Conservation (phyloP, 2,329 filamentous ascomycete genomes). For the Neofusicoccum umdonicola region DNA sequence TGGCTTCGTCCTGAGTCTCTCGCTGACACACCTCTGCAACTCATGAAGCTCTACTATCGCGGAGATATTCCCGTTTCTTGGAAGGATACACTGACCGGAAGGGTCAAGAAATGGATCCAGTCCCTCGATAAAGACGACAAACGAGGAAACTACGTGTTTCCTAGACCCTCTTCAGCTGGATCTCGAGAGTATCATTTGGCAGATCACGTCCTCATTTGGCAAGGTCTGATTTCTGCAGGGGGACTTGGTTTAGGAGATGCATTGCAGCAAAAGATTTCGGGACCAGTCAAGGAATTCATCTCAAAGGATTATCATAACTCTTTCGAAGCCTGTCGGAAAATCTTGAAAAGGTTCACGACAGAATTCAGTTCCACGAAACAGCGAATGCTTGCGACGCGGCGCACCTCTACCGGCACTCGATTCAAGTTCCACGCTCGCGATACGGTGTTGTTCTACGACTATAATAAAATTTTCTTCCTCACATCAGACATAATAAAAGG, state of each 20-base stretch:
- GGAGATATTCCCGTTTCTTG: no score
- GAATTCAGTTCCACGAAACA: not conserved
- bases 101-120: not conserved
- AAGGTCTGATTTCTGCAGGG: not conserved
- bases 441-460: conserved; percentile 7
- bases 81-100: not conserved
- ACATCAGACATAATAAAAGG: no score
- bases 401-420: not conserved
- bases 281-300: no score
- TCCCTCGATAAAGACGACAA: not conserved
- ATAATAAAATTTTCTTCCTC: not conserved
- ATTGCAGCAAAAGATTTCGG: no score
- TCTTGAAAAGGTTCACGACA: not conserved
- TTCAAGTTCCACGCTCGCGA: conserved; percentile 18
- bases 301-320: no score
- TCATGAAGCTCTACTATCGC: not conserved
- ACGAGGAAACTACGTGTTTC: not conserved
- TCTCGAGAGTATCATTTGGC: not conserved
- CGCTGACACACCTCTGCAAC: not conserved
- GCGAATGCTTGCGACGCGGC: conserved; percentile 14
- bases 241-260: not conserved
- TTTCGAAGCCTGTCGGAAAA: not conserved
- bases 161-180: not conserved
- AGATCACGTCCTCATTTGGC: not conserved
- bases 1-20: not conserved